These are phyloP conservation scores for Botrytis aclada DNA, from an alignment of 2,329 filamentous ascomycete genomes.

Conservation along the genomic window DNA sequence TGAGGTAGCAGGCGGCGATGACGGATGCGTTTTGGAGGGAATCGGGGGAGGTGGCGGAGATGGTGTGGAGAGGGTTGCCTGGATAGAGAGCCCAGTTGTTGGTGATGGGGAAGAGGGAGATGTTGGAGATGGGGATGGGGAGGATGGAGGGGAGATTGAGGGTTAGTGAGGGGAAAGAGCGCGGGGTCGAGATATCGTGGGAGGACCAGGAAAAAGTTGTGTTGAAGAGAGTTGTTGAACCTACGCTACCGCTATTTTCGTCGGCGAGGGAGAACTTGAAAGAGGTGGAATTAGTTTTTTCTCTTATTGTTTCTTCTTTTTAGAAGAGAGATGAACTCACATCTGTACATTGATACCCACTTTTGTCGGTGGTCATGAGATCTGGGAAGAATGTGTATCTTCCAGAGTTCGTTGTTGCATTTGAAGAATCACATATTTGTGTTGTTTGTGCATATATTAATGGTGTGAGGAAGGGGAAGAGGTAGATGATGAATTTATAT, in stretches of 20 bases:
- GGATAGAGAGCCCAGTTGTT: conserved; percentile 1
- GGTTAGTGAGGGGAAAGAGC: background rate
- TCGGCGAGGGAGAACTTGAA: conserved; percentile 7
- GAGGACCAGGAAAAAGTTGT: background rate
- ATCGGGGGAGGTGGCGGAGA: background rate
- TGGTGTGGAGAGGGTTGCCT: background rate
- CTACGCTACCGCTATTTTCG: background rate
- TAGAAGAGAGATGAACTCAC: background rate
- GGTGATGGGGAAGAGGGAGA: background rate
- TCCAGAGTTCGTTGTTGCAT: conserved; percentile 5
- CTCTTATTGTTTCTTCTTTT: background rate
- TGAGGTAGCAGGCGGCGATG: background rate
- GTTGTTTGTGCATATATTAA: background rate
- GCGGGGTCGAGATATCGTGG: background rate
- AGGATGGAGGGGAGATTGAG: conserved; percentile 4
- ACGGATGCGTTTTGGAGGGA: background rate
- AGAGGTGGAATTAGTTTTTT: background rate
- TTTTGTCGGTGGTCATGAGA: background rate
- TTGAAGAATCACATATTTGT: background rate
- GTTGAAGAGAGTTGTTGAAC: background rate
- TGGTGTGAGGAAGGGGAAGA: background rate
- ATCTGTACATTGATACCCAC: conserved; percentile 4
- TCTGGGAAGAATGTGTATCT: conserved; percentile 12
- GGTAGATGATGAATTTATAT: background rate
- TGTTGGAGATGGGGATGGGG: background rate